Base-by-base conservation (phyloP, 768 basidiomycete genomes). In the Leccinum barrowsii region DNA sequence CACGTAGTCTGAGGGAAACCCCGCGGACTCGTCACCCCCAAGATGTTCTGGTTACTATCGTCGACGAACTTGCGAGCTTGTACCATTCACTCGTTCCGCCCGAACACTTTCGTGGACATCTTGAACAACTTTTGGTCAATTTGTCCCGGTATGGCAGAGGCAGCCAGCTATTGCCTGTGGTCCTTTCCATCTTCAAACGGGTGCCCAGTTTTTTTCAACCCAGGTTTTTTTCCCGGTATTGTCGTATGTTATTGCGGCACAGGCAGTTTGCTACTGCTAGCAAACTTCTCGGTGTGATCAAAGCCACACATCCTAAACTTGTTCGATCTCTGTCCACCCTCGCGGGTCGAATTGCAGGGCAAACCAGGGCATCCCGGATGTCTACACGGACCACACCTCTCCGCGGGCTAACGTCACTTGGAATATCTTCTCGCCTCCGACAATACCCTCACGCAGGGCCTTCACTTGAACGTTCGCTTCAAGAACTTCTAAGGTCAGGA, bases 91-190 rank as follows among this genome's bases (percentile, higher is more conserved):
- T 63, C 4, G 61, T 63, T 17, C 79, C 80, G 0, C 67, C 74
- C 0, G 61, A 68, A 59, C 80, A 79, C 55, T 77, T 78, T 62
- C 78, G 77, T 51, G 64, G 68, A 32, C 60, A 67, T n/a, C 65
- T 85, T 34, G 77, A 81, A 11, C 79, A 76, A 52, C 74, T 82
- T 26, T 69, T 84, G 51, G 51, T 56, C 65, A 65, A 28, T 67
- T 78, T 55, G 64, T 81, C 71, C 67, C 78, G 17, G 56, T 74
- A 76, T 4, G 73, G 69, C 11, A 73, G 78, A 47, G 70, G 78
- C 8, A 60, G 65, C 0, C 65, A 70, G 21, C 74, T 79, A 8
- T 62, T 81, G 1, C 59, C 70, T 44, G 62, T 84, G 24, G 69
- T 85, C 44, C 69, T 77, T 58, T 68, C 66, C 49, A 70, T 86